A percentile compares a stretch with the other conserved stretches of the same genome.
These are phyloP conservation scores for Pulicaria dysenterica DNA, from an alignment of 129 eudicot species.

Conservation along the genomic window DNA sequence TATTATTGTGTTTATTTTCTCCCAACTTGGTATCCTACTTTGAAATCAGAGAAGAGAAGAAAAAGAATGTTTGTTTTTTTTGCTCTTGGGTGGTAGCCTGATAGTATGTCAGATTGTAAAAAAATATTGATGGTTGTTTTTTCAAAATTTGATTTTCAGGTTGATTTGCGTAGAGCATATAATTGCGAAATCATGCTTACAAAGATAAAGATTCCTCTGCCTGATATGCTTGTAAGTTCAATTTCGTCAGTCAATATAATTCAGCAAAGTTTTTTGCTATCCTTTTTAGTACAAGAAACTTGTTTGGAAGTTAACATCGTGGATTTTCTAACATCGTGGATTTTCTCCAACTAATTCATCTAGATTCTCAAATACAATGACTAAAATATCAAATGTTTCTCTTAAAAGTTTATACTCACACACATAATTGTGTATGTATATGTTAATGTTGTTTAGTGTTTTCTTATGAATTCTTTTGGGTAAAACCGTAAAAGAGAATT, in stretches of 20 bases:
- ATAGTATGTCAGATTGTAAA: slow-evolving; percentile 21
- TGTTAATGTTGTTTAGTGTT: background rate
- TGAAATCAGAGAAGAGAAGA: slow-evolving; percentile 11
- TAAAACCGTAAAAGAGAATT: background rate
- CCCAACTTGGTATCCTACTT: background rate
- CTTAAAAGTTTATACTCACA: too few relatives aligned
- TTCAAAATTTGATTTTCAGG: slow-evolving; percentile 44
- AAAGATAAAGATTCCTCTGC: slow-evolving; percentile 87
- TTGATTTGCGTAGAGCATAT: slow-evolving; percentile 91
- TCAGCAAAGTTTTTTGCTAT: slow-evolving; percentile 3
- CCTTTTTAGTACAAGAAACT: background rate
- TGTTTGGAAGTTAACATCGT: background rate
- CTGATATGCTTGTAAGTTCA: slow-evolving; percentile 88
- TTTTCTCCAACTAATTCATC: slow-evolving; percentile 7
- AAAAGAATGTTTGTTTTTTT: slow-evolving; percentile 14
- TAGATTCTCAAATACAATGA: background rate
- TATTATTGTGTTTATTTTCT: slow-evolving; percentile 2
- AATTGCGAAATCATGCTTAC: slow-evolving; percentile 98
- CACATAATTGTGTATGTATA: background rate
- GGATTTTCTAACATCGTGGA: slow-evolving; percentile 7
- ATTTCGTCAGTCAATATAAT: slow-evolving; percentile 3
- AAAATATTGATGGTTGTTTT: slow-evolving; percentile 8
- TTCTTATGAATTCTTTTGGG: background rate
- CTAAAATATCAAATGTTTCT: too few relatives aligned
- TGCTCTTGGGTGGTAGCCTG: background rate